Percentiles rank a stretch among this genome's conserved stretches.
phyloP scores from a whole-genome alignment of 2,329 filamentous ascomycete genomes.

The Davidsoniella neocaledoniae region DNA sequence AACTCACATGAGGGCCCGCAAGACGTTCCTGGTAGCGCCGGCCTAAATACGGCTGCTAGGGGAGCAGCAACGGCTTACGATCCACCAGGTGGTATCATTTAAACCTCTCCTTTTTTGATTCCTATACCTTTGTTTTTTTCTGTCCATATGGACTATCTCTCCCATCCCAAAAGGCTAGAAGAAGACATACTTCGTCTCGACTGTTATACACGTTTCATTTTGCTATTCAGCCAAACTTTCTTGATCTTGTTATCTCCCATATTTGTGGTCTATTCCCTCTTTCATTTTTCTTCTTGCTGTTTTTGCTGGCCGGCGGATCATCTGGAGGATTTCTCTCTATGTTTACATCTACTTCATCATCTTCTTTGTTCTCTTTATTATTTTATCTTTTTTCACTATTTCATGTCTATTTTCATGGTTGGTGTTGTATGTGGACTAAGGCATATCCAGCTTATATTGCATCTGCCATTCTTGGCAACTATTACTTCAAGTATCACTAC shows the following conservation, averaged over 20 bases:
- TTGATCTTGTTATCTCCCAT: neutral
- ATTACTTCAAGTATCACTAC: neutral
- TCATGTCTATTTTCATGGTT: neutral
- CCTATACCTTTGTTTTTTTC: neutral
- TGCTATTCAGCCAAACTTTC: too few relatives aligned
- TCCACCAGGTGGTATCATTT: constrained; percentile 44
- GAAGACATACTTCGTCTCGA: too few relatives aligned
- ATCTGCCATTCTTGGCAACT: neutral
- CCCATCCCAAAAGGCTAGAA: neutral
- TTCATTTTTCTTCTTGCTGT: neutral
- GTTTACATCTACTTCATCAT: neutral
- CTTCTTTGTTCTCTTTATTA: neutral
- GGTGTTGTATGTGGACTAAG: too few relatives aligned
- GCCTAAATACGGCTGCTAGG: constrained; percentile 28
- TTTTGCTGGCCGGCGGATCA: neutral
- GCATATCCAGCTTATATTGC: neutral
- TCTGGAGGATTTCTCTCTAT: neutral
- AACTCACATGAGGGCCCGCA: constrained; percentile 28
- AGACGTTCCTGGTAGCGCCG: constrained; percentile 37
- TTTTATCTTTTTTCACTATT: neutral
- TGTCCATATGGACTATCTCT: neutral
- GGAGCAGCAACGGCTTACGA: constrained; percentile 34
- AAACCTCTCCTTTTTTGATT: constrained; percentile 10
- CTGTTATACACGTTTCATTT: too few relatives aligned
- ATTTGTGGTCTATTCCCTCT: neutral